phyloP scores from a whole-genome alignment of 192 early-diverging fungal species.

The Paraglomus brasilianum region DNA sequence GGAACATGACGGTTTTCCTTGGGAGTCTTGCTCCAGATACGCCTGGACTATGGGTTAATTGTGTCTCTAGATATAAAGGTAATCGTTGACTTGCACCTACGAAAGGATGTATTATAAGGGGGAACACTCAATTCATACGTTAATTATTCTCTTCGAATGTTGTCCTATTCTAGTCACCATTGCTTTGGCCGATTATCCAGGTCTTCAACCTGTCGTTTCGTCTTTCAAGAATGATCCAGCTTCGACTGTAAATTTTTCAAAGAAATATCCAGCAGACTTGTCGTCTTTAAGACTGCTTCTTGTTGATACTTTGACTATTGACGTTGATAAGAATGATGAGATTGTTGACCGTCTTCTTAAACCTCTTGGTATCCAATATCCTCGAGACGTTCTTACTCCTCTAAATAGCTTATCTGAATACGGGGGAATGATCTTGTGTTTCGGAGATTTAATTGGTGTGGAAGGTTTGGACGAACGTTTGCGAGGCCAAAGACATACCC shows the following conservation, averaged over 20 bases:
- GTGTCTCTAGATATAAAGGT: constrained; percentile 68
- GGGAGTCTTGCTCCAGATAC: constrained; percentile 60
- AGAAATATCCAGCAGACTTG: constrained; percentile 56
- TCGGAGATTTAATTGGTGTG: constrained; percentile 63
- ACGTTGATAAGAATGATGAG: constrained; percentile 55
- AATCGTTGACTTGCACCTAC: constrained; percentile 18
- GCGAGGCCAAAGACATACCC: constrained; percentile 28
- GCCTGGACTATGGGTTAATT: constrained; percentile 68
- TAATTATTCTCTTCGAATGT: constrained; percentile 5
- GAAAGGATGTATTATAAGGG: constrained; percentile 15
- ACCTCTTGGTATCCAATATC: constrained; percentile 45
- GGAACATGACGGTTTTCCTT: constrained; percentile 66
- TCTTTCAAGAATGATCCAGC: constrained; percentile 53
- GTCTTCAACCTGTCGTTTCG: constrained; percentile 58
- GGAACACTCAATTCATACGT: constrained; percentile 27
- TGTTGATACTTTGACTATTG: constrained; percentile 64
- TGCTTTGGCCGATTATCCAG: constrained; percentile 68
- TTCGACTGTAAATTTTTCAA: constrained; percentile 49
- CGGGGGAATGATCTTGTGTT: constrained; percentile 70
- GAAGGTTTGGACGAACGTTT: constrained; percentile 34
- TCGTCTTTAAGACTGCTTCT: constrained; percentile 60
- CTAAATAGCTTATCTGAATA: constrained; percentile 71
- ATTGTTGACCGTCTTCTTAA: constrained; percentile 45
- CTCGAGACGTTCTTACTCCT: constrained; percentile 57
- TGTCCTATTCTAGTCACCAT: constrained; percentile 49